Base-by-base conservation (phyloP, 2,329 filamentous ascomycete species). In the Penicillium crustosum region DNA sequence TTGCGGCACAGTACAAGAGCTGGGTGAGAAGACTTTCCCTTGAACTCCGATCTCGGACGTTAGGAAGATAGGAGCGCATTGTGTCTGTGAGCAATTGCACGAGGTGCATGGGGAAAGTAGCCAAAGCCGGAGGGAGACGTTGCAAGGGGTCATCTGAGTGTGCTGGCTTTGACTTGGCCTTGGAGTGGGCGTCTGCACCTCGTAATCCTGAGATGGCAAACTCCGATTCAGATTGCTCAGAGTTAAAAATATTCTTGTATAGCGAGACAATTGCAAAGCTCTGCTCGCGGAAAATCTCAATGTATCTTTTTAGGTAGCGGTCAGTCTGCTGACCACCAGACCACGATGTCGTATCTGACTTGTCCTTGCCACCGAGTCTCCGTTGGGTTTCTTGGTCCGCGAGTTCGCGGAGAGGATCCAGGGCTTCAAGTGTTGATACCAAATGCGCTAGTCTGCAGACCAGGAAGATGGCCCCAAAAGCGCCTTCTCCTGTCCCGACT, bases 231-330 rank as follows among this genome's bases (percentile, higher is more conserved):
- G 73, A 68, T 33, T 76, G 70, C 25, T 86, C 82, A 3, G 84
- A 81, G 0, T 89, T 87, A 68, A 96, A 96, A 54, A 97, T 91
- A 68, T 89, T 94, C 68, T 88, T 90, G 75, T 95, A 97, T 83
- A 97, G 91, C 58, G 91, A 96, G 29, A 97, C 86, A 59, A 97
- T 96, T 43, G 89, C 90, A 73, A 99, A 99, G 71, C 91, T 96
- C 75, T 99, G 94, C 75, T 99, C 94, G 52, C 94, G 89, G 73
- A 97, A 97, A 29, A 99, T 92, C 72, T 99, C 94, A 67, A 99
- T 90, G 75, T 96, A 99, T 48, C 93, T 85, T 75, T 97, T 99
- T 43, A 99, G 79, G 68, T 92, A 99, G 51, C 92, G 85, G 74
- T 97, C 94, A 1, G 93, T 97, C 73, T 97, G 94, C 69, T 96